Evolutionary conservation across 2,329 filamentous ascomycete species (phyloP).

Genomic region (Neopestalotiopsis clavispora): DNA sequence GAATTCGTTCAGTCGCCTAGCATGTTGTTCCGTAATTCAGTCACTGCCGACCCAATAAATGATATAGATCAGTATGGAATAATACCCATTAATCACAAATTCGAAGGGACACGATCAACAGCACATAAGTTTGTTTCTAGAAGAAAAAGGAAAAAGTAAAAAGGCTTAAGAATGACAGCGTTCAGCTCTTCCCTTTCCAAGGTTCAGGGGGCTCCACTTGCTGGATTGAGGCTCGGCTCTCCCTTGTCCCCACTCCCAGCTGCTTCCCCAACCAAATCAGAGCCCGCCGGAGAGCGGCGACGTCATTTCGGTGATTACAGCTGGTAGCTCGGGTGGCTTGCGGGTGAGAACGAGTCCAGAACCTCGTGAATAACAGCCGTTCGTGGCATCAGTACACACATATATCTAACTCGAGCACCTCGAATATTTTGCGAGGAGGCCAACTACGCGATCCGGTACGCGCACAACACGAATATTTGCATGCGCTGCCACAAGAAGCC

Average conservation of each 20-base stretch:
- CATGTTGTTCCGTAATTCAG: too few species aligned
- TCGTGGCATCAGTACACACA: not conserved
- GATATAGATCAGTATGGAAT: too few species aligned
- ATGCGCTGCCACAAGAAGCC: not conserved
- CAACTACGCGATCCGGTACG: too few species aligned
- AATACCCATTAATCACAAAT: too few species aligned
- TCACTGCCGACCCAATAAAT: too few species aligned
- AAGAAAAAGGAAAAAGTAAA: too few species aligned
- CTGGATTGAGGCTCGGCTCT: constrained; percentile 7
- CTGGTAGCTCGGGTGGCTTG: not conserved
- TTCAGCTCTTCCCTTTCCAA: not conserved
- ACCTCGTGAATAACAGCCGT: not conserved
- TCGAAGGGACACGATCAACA: too few species aligned
- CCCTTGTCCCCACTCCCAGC: constrained; percentile 1
- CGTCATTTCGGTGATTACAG: constrained; percentile 10
- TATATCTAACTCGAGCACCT: not conserved
- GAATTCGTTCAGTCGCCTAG: too few species aligned
- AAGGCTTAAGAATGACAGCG: not conserved
- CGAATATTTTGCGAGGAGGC: not conserved
- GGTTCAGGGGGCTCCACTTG: constrained; percentile 6
- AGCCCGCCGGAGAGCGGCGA: not conserved
- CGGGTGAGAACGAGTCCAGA: not conserved
- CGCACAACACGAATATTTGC: not conserved
- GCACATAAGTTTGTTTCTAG: too few species aligned
- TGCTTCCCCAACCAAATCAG: constrained; percentile 3